phyloP scores from a whole-genome alignment of 495 filamentous ascomycete species.

The Acidiella bohemica region DNA sequence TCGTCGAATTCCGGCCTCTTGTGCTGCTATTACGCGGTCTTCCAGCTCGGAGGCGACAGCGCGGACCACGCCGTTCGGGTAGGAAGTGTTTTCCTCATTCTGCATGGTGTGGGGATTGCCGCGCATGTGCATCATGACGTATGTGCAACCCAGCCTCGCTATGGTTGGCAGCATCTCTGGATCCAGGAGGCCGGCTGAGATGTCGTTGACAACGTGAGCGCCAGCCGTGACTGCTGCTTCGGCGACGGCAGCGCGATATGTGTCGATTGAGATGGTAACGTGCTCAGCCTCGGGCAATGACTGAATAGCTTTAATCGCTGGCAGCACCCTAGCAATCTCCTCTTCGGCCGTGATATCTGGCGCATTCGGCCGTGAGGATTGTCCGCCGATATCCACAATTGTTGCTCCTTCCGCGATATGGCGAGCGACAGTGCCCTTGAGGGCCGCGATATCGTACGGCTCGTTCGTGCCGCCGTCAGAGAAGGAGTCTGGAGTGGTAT shows the following conservation, averaged over 20 bases:
- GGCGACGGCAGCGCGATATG: conserved; percentile 81
- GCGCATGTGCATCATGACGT: conserved; percentile 93
- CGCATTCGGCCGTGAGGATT: conserved; percentile 73
- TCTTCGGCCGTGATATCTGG: conserved; percentile 50
- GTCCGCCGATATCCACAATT: conserved; percentile 86
- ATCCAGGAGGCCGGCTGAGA: conserved; percentile 72
- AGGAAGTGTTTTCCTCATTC: conserved; percentile 33
- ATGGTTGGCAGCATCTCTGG: conserved; percentile 69
- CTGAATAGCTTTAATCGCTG: conserved; percentile 61
- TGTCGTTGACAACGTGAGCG: conserved; percentile 90
- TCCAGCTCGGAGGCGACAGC: conserved; percentile 58
- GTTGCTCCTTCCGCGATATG: conserved; percentile 54
- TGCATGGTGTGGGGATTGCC: conserved; percentile 77
- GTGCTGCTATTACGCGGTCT: conserved; percentile 57
- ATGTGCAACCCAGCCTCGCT: conserved; percentile 63
- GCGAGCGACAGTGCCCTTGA: conserved; percentile 38
- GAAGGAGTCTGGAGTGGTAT: conserved; percentile 94
- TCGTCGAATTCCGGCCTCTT: conserved; percentile 67
- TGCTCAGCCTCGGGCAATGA: conserved; percentile 45
- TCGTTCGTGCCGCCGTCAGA: conserved; percentile 69
- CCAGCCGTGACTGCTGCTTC: conserved; percentile 64
- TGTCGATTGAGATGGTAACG: conserved; percentile 74
- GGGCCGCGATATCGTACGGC: conserved; percentile 25
- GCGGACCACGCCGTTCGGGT: conserved; percentile 60
- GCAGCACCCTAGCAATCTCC: conserved; percentile 65